Conservation (phyloP, 2,329 filamentous ascomycete genomes). For the Scortechinia acanthostroma region DNA sequence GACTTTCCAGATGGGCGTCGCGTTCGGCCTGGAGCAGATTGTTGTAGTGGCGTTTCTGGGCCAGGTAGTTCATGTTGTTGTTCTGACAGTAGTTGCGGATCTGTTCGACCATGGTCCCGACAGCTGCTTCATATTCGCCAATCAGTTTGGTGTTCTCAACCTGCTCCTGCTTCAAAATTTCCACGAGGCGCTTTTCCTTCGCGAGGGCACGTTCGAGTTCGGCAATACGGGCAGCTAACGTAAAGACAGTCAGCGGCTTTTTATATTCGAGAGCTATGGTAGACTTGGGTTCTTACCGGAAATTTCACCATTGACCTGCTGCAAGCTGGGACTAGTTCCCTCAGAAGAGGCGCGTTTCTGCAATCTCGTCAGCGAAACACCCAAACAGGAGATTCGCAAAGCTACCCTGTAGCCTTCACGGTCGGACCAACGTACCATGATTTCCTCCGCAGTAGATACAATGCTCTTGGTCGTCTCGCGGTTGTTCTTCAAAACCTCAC, state of each 20-base stretch:
- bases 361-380: neutral
- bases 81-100: slow-evolving; percentile 39
- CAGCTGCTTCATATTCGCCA: slow-evolving; percentile 32
- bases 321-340: slow-evolving; percentile 23
- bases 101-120: slow-evolving; percentile 37
- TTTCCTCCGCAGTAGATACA: slow-evolving; percentile 36
- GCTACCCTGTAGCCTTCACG: neutral
- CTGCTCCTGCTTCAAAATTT: slow-evolving; percentile 32
- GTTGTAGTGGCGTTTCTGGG: slow-evolving; percentile 37
- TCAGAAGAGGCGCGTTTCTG: slow-evolving; percentile 31
- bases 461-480: slow-evolving; percentile 37
- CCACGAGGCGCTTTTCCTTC: slow-evolving; percentile 29
- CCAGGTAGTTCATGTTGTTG: slow-evolving; percentile 34
- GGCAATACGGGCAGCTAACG: slow-evolving; percentile 31
- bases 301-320: slow-evolving; percentile 32
- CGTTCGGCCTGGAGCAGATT: slow-evolving; percentile 37
- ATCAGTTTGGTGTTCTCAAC: slow-evolving; percentile 35
- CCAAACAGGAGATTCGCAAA: neutral
- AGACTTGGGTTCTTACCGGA: slow-evolving; percentile 16
- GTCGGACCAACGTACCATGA: slow-evolving; percentile 25
- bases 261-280: neutral
- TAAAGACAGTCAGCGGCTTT: neutral
- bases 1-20: slow-evolving; percentile 34
- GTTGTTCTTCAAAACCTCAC: slow-evolving; percentile 36
- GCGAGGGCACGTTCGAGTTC: slow-evolving; percentile 36